Evolutionary conservation across 2,329 filamentous ascomycete species (phyloP).

Genomic region (Neofusicoccum sp.): DNA sequence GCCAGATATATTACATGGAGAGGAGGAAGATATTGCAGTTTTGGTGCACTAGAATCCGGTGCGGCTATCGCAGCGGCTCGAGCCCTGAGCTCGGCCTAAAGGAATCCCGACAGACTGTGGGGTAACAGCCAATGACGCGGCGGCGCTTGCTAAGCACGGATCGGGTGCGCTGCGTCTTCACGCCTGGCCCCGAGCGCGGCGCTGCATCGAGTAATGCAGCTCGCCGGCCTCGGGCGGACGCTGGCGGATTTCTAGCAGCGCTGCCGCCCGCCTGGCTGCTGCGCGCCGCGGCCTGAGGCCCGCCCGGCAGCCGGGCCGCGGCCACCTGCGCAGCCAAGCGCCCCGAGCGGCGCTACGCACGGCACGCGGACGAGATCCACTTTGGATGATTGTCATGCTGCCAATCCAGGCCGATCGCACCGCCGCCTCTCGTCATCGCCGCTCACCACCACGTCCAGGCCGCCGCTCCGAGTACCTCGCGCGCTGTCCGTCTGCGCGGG

Average conservation of each 20-base stretch:
- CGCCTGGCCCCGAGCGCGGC: background rate
- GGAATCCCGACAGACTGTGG: slow-evolving; percentile 16
- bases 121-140: slow-evolving; percentile 11
- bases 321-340: background rate
- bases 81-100: slow-evolving; percentile 4
- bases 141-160: slow-evolving; percentile 16
- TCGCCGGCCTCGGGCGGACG: slow-evolving; percentile 1
- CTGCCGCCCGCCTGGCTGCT: background rate
- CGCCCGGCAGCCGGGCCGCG: slow-evolving; percentile 2
- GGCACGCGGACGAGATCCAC: slow-evolving; percentile 12
- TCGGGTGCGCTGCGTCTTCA: background rate
- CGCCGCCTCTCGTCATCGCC: slow-evolving; percentile 7
- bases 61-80: slow-evolving; percentile 9
- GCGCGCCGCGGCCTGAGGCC: background rate
- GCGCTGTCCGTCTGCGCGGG: background rate
- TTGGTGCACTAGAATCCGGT: slow-evolving; percentile 2
- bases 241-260: background rate
- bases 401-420: slow-evolving; percentile 11
- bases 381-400: slow-evolving; percentile 13
- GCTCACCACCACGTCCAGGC: slow-evolving; percentile 9
- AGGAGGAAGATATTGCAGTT: slow-evolving; percentile 12
- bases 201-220: background rate
- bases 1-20: background rate
- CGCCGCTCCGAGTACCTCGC: slow-evolving; percentile 1
- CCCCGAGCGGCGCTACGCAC: background rate